Percentiles rank a stretch among this genome's conserved stretches.
phyloP scores from a whole-genome alignment of 805 yeast species.

The Ogataea trehaloabstinens region DNA sequence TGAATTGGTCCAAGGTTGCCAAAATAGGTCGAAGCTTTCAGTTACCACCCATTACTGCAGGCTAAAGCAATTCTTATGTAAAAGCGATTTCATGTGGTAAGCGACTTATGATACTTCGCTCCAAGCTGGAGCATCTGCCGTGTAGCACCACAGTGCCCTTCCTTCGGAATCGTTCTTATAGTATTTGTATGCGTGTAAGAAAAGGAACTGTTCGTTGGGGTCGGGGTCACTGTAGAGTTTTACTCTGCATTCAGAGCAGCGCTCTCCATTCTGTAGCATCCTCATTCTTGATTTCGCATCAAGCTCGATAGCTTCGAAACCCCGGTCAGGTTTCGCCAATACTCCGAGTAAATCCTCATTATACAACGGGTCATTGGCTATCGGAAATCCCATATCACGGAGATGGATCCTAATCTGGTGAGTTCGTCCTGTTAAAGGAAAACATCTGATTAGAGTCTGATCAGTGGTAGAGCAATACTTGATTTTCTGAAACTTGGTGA shows the following conservation, averaged over 20 bases:
- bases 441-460: slow-evolving; percentile 46
- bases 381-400: slow-evolving; percentile 41
- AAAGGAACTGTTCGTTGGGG: slow-evolving; percentile 34
- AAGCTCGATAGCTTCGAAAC: slow-evolving; percentile 10
- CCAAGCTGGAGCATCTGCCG: background rate
- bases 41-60: slow-evolving; percentile 6
- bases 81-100: background rate
- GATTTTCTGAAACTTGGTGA: slow-evolving; percentile 26
- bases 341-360: background rate
- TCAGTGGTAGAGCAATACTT: slow-evolving; percentile 27
- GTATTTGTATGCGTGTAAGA: slow-evolving; percentile 49
- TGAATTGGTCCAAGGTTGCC: slow-evolving; percentile 20
- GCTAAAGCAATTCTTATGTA: slow-evolving; percentile 1
- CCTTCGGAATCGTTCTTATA: slow-evolving; percentile 18
- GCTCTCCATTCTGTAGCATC: slow-evolving; percentile 19
- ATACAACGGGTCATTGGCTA: slow-evolving; percentile 36
- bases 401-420: slow-evolving; percentile 60
- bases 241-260: slow-evolving; percentile 36
- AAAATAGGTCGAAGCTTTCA: slow-evolving; percentile 5
- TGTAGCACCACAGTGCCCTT: background rate
- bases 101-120: background rate
- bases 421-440: slow-evolving; percentile 52
- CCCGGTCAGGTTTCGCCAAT: background rate
- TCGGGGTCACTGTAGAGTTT: slow-evolving; percentile 32
- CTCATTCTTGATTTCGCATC: slow-evolving; percentile 14